Evolutionary conservation across 176 grass and related monocot genomes (phyloP).

Genomic region (Zea mays): DNA sequence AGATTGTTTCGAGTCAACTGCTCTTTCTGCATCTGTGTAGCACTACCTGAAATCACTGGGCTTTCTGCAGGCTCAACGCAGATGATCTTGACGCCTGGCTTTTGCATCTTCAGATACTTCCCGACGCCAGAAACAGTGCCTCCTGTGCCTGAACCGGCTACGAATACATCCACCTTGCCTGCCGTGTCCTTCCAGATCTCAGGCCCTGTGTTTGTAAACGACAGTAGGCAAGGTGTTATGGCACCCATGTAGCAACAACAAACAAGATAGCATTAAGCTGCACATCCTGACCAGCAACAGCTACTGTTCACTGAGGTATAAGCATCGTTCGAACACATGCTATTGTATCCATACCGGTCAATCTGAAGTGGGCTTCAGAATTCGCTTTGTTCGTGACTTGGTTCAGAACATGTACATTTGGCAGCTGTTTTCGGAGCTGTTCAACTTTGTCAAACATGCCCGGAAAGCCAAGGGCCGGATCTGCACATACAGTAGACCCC

Average conservation of each 20-base stretch:
- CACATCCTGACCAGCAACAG: not conserved
- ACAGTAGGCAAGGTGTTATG: not conserved
- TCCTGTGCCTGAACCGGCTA: conserved; percentile 57
- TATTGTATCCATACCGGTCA: conserved; percentile 48
- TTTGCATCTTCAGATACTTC: conserved; percentile 78
- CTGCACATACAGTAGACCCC: conserved; percentile 29
- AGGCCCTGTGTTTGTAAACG: conserved; percentile 35
- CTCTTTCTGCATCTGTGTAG: not conserved
- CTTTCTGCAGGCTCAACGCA: conserved; percentile 74
- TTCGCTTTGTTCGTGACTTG: conserved; percentile 64
- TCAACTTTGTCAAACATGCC: conserved; percentile 47
- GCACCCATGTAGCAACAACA: not conserved
- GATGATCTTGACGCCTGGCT: conserved; percentile 55
- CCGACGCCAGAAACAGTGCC: conserved; percentile 63
- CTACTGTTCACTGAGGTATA: not conserved
- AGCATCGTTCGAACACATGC: not conserved
- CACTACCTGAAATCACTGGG: conserved; percentile 65
- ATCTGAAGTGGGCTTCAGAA: conserved; percentile 53
- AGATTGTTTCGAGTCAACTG: not conserved
- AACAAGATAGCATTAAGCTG: not conserved
- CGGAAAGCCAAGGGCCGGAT: conserved; percentile 52
- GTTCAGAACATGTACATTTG: conserved; percentile 60
- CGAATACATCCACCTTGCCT: conserved; percentile 59
- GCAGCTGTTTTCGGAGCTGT: conserved; percentile 60
- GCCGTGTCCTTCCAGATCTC: conserved; percentile 68